Evolutionary conservation across 768 basidiomycete species (phyloP).

Genomic region (Lyophyllum semitale): DNA sequence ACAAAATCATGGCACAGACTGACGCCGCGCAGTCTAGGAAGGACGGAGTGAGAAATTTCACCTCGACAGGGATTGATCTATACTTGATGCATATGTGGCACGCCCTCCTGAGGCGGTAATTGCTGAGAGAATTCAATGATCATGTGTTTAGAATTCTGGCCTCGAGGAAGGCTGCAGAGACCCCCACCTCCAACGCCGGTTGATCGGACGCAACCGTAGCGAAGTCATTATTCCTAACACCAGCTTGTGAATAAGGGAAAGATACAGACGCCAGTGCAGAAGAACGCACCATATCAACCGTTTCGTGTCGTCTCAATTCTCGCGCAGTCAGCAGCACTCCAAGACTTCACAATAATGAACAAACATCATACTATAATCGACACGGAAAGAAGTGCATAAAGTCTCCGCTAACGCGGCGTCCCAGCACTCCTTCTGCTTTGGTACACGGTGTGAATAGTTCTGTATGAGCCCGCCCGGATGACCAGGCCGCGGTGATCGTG

Average conservation of each 20-base stretch:
- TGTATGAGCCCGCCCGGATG: no score
- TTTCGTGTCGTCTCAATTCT: slow-evolving; percentile 76
- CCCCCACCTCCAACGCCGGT: slow-evolving; percentile 59
- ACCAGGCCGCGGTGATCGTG: no score
- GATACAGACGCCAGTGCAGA: background rate
- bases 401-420: no score
- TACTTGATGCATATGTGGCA: slow-evolving; percentile 58
- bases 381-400: slow-evolving; percentile 36
- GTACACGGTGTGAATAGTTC: no score
- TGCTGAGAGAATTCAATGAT: slow-evolving; percentile 32
- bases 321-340: slow-evolving; percentile 40
- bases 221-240: slow-evolving; percentile 73
- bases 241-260: background rate
- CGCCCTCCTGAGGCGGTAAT: slow-evolving; percentile 53
- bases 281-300: slow-evolving; percentile 64
- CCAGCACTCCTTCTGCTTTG: no score
- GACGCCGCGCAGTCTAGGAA: slow-evolving; percentile 57
- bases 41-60: slow-evolving; percentile 4
- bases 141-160: slow-evolving; percentile 1
- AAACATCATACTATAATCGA: background rate
- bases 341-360: background rate
- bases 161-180: background rate
- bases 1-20: slow-evolving; percentile 20
- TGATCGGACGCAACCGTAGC: slow-evolving; percentile 70
- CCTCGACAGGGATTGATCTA: slow-evolving; percentile 6